These are phyloP conservation scores for Pedinophyceae sp. DNA, from an alignment of 139 green algal genomes.

Conservation along the genomic window DNA sequence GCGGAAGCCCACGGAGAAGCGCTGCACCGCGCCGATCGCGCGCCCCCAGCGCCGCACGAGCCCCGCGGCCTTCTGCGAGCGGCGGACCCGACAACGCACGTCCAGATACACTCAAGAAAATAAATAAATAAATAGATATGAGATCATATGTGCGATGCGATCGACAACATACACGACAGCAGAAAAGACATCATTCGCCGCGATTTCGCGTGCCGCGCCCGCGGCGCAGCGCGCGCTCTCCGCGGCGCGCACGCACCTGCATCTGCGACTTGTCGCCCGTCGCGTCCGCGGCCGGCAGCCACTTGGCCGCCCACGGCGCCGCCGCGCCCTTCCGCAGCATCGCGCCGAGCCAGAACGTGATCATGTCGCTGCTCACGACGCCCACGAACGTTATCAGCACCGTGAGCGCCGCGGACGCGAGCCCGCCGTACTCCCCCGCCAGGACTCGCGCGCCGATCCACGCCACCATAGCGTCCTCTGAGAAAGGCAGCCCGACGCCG, in stretches of 20 bases:
- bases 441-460: neutral
- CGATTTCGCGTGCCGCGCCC: too few species aligned
- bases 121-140: too few species aligned
- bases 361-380: neutral
- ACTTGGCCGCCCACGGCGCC: neutral
- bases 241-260: too few species aligned
- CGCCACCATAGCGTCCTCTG: neutral
- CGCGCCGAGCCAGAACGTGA: neutral
- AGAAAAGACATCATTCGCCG: too few species aligned
- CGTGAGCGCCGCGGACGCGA: neutral
- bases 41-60: neutral
- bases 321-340: neutral
- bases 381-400: neutral
- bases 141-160: too few species aligned
- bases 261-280: too few species aligned
- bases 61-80: neutral
- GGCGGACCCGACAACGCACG: too few species aligned
- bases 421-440: neutral
- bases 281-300: neutral
- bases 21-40: neutral
- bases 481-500: neutral
- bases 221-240: too few species aligned
- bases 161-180: too few species aligned
- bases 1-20: slow-evolving; percentile 1
- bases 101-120: too few species aligned